Evolutionary conservation across 176 grass and related monocot species (phyloP).

Genomic region (barley (Hordeum vulgare)): DNA sequence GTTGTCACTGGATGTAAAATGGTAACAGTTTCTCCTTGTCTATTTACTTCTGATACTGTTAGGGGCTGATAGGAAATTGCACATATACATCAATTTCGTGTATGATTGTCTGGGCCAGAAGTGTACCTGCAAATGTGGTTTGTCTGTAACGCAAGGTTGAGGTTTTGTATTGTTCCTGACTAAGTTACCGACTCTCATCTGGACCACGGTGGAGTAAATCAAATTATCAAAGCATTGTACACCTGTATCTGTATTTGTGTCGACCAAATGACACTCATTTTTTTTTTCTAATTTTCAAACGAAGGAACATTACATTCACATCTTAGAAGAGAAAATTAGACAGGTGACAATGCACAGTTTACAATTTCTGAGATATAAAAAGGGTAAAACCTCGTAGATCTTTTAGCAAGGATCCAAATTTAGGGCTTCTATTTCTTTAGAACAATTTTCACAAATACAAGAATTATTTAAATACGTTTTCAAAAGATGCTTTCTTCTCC

Average conservation of each 20-base stretch:
- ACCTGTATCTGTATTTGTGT: neutral
- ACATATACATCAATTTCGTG: slow-evolving; percentile 26
- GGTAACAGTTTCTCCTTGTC: slow-evolving; percentile 33
- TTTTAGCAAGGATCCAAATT: neutral
- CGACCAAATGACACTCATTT: no score
- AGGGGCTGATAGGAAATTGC: slow-evolving; percentile 32
- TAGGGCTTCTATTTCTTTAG: no score
- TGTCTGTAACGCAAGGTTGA: slow-evolving; percentile 12
- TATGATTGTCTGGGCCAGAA: slow-evolving; percentile 25
- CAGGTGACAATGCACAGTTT: neutral
- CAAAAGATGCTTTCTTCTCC: no score
- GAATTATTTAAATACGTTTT: neutral
- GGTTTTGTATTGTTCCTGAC: slow-evolving; percentile 19
- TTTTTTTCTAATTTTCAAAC: no score
- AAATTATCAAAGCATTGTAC: neutral
- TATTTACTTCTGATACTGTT: slow-evolving; percentile 5
- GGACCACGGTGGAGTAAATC: neutral
- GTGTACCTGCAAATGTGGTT: neutral
- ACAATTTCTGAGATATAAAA: neutral
- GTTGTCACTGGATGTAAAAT: slow-evolving; percentile 71
- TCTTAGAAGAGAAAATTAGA: neutral
- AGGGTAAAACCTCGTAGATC: neutral
- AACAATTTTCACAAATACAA: neutral
- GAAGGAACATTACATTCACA: neutral
- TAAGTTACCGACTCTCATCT: neutral